Conservation (phyloP, 83 land plant genomes). For the Isoetes engelmannii region DNA sequence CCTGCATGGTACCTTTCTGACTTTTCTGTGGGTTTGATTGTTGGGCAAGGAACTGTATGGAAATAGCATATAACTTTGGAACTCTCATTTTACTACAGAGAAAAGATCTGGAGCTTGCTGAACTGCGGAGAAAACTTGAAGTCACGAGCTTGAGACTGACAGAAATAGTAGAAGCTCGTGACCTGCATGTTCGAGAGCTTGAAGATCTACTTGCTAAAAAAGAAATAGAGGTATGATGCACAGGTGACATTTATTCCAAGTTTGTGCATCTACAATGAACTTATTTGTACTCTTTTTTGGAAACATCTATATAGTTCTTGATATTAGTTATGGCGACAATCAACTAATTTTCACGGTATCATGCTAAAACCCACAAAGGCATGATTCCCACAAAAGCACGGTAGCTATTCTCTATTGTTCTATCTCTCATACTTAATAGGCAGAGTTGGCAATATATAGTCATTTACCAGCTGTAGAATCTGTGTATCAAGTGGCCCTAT, state of each 20-base stretch:
- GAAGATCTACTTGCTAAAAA: slow-evolving; percentile 21
- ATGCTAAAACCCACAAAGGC: background rate
- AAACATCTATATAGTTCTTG: too few relatives aligned
- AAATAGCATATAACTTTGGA: too few relatives aligned
- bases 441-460: too few relatives aligned
- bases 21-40: background rate
- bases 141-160: slow-evolving; percentile 16
- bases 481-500: too few relatives aligned
- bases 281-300: too few relatives aligned
- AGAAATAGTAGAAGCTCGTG: slow-evolving; percentile 30
- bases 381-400: background rate
- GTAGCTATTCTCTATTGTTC: background rate
- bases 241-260: too few relatives aligned
- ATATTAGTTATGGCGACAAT: too few relatives aligned
- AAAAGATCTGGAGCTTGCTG: slow-evolving; percentile 26
- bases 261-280: too few relatives aligned
- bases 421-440: too few relatives aligned
- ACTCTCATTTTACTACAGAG: slow-evolving; percentile 6
- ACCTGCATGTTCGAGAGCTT: slow-evolving; percentile 22
- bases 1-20: background rate
- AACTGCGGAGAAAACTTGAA: slow-evolving; percentile 24
- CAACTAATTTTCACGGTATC: background rate
- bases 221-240: slow-evolving; percentile 16
- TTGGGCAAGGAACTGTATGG: too few relatives aligned
- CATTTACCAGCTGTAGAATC: too few relatives aligned